These are phyloP conservation scores for Blastocystis sp. DNA, from an alignment of 352 stramenopile genomes.

Conservation along the genomic window DNA sequence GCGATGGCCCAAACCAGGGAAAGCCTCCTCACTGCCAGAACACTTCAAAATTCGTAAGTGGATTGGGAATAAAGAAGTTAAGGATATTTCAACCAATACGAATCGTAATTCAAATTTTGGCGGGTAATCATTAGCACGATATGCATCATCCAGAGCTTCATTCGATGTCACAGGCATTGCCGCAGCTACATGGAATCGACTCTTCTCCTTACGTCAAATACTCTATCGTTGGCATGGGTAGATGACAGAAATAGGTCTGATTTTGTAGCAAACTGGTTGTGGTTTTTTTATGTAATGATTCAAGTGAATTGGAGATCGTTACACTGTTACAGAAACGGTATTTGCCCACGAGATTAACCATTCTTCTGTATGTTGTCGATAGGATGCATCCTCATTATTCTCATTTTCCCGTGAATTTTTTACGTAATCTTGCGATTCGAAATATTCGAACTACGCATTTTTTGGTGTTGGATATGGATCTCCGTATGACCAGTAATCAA, in stretches of 20 bases:
- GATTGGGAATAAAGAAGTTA: neutral
- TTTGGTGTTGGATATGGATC: slow-evolving; percentile 52
- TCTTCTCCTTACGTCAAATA: slow-evolving; percentile 27
- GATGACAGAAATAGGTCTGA: neutral
- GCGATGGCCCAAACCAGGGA: neutral
- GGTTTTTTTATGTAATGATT: neutral
- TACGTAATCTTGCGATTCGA: slow-evolving; percentile 12
- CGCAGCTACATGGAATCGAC: neutral
- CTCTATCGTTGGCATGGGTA: slow-evolving; percentile 39
- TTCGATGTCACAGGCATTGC: slow-evolving; percentile 45
- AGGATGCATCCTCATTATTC: slow-evolving; percentile 4
- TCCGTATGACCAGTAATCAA: neutral
- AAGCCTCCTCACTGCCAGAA: neutral
- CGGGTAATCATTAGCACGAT: neutral
- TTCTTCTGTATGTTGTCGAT: slow-evolving; percentile 38
- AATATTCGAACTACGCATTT: slow-evolving; percentile 35
- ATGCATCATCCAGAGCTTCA: neutral
- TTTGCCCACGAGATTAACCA: neutral
- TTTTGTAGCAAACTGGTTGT: neutral
- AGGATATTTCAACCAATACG: slow-evolving; percentile 1
- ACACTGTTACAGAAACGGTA: neutral
- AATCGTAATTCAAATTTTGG: neutral
- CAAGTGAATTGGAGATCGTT: neutral
- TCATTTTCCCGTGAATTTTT: slow-evolving; percentile 38
- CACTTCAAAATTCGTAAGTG: slow-evolving; percentile 21